Conservation (phyloP, 768 basidiomycete species). For the Rhizopogon vinicolor region DNA sequence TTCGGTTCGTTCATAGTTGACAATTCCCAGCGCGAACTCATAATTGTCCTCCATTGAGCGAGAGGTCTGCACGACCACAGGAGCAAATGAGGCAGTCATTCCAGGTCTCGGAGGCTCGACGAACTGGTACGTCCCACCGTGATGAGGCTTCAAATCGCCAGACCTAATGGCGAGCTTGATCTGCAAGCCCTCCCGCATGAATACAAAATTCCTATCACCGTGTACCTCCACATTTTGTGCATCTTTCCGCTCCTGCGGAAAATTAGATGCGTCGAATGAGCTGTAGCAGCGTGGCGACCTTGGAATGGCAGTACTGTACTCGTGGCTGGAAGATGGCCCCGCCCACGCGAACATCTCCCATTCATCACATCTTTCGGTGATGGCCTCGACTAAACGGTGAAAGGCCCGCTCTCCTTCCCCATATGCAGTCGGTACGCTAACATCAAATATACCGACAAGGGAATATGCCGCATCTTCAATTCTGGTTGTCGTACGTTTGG, state of each 20-base stretch:
- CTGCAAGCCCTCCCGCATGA: conserved; percentile 12
- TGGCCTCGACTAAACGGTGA: conserved; percentile 19
- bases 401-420: conserved; percentile 20
- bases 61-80: background rate
- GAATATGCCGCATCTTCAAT: conserved; percentile 21
- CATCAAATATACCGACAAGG: conserved; percentile 20
- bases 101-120: background rate
- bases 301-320: conserved; percentile 8
- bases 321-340: conserved; percentile 9
- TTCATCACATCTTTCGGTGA: conserved; percentile 15
- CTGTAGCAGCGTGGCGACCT: conserved; percentile 13
- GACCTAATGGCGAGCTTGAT: conserved; percentile 8
- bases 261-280: background rate
- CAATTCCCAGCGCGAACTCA: background rate
- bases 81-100: background rate
- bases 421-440: conserved; percentile 11
- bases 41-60: background rate
- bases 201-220: conserved; percentile 12
- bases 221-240: background rate
- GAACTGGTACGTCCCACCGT: background rate
- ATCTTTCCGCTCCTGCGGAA: background rate
- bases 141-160: background rate
- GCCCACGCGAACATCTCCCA: conserved; percentile 22
- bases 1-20: background rate
- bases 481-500: conserved; percentile 18